A percentile compares a stretch with the other conserved stretches of the same genome.
These are phyloP conservation scores for Metarhizium brunneum DNA, from an alignment of 2,329 filamentous ascomycete species.

Conservation along the genomic window DNA sequence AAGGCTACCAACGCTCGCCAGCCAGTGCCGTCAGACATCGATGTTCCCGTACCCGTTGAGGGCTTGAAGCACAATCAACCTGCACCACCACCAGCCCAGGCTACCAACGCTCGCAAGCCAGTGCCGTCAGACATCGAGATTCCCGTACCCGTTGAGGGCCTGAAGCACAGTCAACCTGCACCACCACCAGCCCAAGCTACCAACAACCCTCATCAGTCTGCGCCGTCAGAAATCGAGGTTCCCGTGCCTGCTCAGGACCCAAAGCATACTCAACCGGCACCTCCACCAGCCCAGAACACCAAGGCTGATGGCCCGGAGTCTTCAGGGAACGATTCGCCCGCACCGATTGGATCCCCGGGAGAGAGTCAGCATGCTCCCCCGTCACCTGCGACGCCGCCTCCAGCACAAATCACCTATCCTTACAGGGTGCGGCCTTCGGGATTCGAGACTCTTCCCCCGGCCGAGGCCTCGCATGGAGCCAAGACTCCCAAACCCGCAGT, in stretches of 20 bases:
- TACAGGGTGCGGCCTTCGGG: neutral
- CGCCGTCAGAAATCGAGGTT: neutral
- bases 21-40: no score
- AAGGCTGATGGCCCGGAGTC: neutral
- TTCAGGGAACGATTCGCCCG: neutral
- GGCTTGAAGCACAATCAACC: neutral
- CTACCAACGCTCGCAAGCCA: neutral
- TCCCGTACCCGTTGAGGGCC: neutral
- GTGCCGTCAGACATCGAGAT: neutral
- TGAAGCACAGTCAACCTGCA: neutral
- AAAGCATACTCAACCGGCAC: neutral
- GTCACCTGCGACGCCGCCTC: neutral
- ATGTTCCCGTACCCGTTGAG: neutral
- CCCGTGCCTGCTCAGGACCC: neutral
- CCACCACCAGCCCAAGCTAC: neutral
- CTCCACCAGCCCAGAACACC: neutral
- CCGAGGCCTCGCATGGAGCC: neutral
- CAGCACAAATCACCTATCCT: neutral
- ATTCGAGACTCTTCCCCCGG: neutral
- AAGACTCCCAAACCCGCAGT: neutral
- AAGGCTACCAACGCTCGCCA: neutral
- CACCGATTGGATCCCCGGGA: neutral
- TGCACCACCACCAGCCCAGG: neutral
- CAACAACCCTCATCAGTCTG: neutral
- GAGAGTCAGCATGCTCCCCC: neutral